Conservation (phyloP, 176 grass and related monocot genomes). For the Eleusine indica region DNA sequence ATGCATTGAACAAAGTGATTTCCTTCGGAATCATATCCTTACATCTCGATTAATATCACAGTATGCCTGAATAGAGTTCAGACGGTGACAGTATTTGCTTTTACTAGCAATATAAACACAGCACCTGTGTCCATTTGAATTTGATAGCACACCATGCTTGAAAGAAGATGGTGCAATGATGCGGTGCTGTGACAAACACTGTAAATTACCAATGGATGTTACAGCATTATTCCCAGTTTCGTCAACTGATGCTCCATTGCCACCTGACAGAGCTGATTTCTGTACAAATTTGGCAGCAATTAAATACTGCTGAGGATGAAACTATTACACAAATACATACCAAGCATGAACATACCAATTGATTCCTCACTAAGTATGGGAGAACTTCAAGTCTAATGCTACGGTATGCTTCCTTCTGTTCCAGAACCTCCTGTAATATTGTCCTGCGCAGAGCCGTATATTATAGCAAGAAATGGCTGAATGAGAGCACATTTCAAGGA, state of each 20-base stretch:
- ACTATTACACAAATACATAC: slow-evolving; percentile 15
- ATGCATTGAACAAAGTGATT: slow-evolving; percentile 3
- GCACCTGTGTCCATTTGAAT: slow-evolving; percentile 60
- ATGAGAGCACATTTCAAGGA: slow-evolving; percentile 10
- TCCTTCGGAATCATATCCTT: slow-evolving; percentile 41
- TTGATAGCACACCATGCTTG: slow-evolving; percentile 42
- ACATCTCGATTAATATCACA: slow-evolving; percentile 97
- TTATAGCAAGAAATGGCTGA: slow-evolving; percentile 13
- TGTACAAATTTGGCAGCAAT: slow-evolving; percentile 51
- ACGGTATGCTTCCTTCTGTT: slow-evolving; percentile 72
- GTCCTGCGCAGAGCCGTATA: slow-evolving; percentile 54
- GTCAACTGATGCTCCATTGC: slow-evolving; percentile 48
- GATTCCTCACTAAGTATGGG: slow-evolving; percentile 86
- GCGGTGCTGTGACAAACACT: slow-evolving; percentile 75
- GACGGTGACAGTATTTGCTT: slow-evolving; percentile 87
- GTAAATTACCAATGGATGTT: slow-evolving; percentile 66
- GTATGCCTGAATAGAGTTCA: slow-evolving; percentile 95
- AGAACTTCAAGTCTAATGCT: slow-evolving; percentile 92
- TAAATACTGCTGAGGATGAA: slow-evolving; percentile 11
- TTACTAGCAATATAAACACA: slow-evolving; percentile 89
- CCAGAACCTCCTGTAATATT: slow-evolving; percentile 81
- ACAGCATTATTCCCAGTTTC: slow-evolving; percentile 50
- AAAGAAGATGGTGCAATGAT: slow-evolving; percentile 80
- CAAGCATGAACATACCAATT: slow-evolving; percentile 71
- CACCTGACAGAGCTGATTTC: slow-evolving; percentile 67